Base-by-base conservation (phyloP, 768 basidiomycete genomes). In the Rhodotorula kratochvilovae region DNA sequence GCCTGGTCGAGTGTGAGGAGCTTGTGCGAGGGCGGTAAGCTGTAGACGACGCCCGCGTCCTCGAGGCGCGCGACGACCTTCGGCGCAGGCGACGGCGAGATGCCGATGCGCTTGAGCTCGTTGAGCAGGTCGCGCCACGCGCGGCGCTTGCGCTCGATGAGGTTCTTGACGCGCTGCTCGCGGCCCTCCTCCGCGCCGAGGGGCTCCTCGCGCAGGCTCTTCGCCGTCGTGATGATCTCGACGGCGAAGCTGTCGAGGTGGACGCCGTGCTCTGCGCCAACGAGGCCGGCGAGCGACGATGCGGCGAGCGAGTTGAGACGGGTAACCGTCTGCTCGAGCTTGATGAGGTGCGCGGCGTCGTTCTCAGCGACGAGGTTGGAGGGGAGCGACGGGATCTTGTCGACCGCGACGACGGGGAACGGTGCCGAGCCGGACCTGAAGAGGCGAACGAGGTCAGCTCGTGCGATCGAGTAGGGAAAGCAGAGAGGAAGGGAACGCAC, bases 41-140 rank as follows among this genome's bases (percentile, higher is more conserved):
- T 54, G 66, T 72, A 72, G 45, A 69, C 63, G 31, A 56, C 36
- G 31, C 64, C 70, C 8, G 71, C 43, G 45, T 75, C 74, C 29
- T 69, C 65, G 29, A 72, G 71, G 19, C 68, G 67, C 0, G 66
- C 65, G 29, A 75, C 66, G 54, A 67, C 51, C 55, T 69, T 68
- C 15, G 74, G 70, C 6, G 70, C 27, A 2, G 68, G 70, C 45
- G 70, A 67, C 27, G 74, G 71, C 25, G 74, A 72, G 43, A 97
- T 84, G 29, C 96, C 96, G 29, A 86, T 83, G 3, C 85, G 84
- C 79, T 90, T 90, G 63, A 96, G 82, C 77, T 93, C 92, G 80
- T 92, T 95, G 72, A 96, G 82, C 29, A 96, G 83, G 78, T 98
- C 93, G 36, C 89, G 88, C 86, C 89, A 92, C 1, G 93, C 93